These are phyloP conservation scores for Arachis stenosperma DNA, from an alignment of 306 rosid genomes.

Conservation along the genomic window DNA sequence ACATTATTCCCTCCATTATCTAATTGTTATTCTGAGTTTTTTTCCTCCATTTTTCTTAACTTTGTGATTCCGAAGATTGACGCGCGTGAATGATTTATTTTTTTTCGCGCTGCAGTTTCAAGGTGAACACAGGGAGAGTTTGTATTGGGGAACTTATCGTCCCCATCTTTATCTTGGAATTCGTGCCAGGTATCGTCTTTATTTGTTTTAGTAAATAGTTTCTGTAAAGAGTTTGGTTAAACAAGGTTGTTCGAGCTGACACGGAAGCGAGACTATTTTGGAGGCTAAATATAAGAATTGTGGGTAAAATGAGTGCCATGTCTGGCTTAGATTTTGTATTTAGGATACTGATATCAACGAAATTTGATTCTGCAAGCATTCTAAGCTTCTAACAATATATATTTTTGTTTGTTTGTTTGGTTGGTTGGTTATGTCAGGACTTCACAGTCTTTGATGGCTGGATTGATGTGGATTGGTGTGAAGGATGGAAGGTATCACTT, in stretches of 20 bases:
- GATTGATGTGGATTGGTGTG: slow-evolving; percentile 93
- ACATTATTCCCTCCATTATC: not conserved
- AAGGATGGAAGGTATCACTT: slow-evolving; percentile 64
- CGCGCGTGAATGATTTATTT: slow-evolving; percentile 15
- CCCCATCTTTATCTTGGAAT: slow-evolving; percentile 89
- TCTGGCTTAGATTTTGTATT: slow-evolving; percentile 21
- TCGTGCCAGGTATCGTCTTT: slow-evolving; percentile 76
- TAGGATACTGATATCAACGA: not conserved
- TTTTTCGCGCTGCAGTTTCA: slow-evolving; percentile 63
- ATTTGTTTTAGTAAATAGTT: not conserved
- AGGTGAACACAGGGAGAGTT: slow-evolving; percentile 90
- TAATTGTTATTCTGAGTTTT: not conserved
- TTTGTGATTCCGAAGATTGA: not conserved
- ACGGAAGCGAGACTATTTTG: slow-evolving; percentile 27
- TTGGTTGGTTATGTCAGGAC: slow-evolving; percentile 56
- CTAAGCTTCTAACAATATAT: not conserved
- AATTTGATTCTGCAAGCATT: slow-evolving; percentile 22
- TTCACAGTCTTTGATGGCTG: slow-evolving; percentile 85
- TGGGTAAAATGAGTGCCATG: not conserved
- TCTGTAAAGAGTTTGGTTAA: not conserved
- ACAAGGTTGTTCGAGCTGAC: slow-evolving; percentile 3
- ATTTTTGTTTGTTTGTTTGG: slow-evolving; percentile 16
- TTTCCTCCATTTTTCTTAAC: not conserved
- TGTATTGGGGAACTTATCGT: slow-evolving; percentile 99
- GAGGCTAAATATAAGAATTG: slow-evolving; percentile 19